Evolutionary conservation across 768 basidiomycete species (phyloP), one percentile per base, ranked within the genome.

Genomic region (Omphalotus guepiniiformis): DNA sequence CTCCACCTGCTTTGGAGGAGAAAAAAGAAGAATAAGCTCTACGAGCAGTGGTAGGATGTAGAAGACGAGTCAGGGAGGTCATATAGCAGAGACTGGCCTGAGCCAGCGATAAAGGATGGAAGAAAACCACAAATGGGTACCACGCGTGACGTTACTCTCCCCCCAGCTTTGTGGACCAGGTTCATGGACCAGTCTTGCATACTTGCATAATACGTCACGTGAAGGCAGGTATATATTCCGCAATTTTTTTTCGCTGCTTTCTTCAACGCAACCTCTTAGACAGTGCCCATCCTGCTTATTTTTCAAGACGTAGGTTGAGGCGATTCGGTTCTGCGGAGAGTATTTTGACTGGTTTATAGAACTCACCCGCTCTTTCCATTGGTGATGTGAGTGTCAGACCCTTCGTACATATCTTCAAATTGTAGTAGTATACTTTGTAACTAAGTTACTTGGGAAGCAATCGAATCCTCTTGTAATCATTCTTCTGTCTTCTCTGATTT

Each of bases 1-100:
- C 88, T 1, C 77, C 72, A 3, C 88, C 87, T 1, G 85, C 72
- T 58, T 85, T 88, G 22, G 83, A 84, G 11, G 85, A 87, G 68
- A 88, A 90, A 55, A 85, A 83, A 1, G 87, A 88, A 5, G 84
- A 90, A 54, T 87, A 89, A 8, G 78, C 63, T 59, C 88, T 75
- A 39, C 76, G 68, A 13, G 73, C 65, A 18, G 73, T 70, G 39
- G 73, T 74, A 53, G 71, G 67, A 42, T 67, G 76, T 38, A 80
- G 62, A 42, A 82, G 58, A 44, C 79, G 78, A 50, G 64, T 53
- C 49, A 82, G 52, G 48, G 77, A 64, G 55, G 79, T 76, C 79
- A 84, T 82, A 19, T 16, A 26, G 26, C 37, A 36, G 12, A 43
- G 40, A 22, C 40, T 9, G 45, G 23, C 45, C 23, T 27, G 13